Evolutionary conservation across 2,329 filamentous ascomycete species (phyloP).

Genomic region (Drechslerella dactyloides): DNA sequence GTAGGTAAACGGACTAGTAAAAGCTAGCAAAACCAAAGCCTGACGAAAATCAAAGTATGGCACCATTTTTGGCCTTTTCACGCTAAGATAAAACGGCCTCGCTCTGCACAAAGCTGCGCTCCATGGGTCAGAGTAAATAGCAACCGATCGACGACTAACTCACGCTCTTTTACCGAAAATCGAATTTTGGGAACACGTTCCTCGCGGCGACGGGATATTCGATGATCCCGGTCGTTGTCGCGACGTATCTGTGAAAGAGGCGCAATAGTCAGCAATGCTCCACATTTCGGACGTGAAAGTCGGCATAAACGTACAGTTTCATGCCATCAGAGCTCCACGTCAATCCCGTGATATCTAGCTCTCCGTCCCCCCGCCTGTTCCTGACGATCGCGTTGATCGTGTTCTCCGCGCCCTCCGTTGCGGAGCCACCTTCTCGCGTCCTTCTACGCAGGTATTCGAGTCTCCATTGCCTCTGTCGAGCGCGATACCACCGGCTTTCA

Average conservation of each 20-base stretch:
- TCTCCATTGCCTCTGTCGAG: slow-evolving; percentile 51
- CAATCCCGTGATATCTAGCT: slow-evolving; percentile 55
- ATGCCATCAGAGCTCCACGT: slow-evolving; percentile 54
- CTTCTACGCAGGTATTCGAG: slow-evolving; percentile 41
- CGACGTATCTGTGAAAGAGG: slow-evolving; percentile 53
- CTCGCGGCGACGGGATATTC: slow-evolving; percentile 53
- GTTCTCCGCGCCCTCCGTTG: slow-evolving; percentile 25
- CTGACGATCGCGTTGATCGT: slow-evolving; percentile 28
- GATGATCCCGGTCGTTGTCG: slow-evolving; percentile 54
- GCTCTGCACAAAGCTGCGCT: background rate
- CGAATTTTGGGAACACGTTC: slow-evolving; percentile 48
- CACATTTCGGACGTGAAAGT: background rate
- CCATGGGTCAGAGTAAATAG: background rate
- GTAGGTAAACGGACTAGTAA: background rate
- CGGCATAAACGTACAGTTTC: slow-evolving; percentile 52
- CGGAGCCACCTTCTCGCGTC: slow-evolving; percentile 34
- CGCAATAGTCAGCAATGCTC: slow-evolving; percentile 17
- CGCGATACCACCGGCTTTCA: slow-evolving; percentile 53
- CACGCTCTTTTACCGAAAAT: slow-evolving; percentile 32
- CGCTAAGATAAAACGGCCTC: background rate
- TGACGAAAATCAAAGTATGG: background rate
- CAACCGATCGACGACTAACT: background rate
- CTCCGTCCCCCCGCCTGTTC: slow-evolving; percentile 51
- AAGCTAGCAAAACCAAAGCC: background rate
- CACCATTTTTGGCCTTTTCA: slow-evolving; percentile 10